Conservation (phyloP, 495 filamentous ascomycete species). For the Poronia punctata region DNA sequence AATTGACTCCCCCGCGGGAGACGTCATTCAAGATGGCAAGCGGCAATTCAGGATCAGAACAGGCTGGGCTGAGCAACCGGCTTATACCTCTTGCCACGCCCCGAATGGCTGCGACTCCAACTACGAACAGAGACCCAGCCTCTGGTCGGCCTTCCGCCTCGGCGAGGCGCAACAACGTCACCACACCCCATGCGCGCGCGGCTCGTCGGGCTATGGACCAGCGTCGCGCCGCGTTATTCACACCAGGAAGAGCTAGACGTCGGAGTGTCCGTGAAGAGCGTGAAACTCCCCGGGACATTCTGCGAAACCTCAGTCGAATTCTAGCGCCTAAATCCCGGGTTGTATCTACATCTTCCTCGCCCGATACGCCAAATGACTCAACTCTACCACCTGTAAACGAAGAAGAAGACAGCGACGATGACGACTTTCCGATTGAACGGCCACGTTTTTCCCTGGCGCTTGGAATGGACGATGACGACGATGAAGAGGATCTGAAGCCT, state of each 20-base stretch:
- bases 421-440: slow-evolving; percentile 47
- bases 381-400: slow-evolving; percentile 23
- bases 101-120: slow-evolving; percentile 24
- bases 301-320: slow-evolving; percentile 59
- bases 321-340: slow-evolving; percentile 53
- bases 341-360: slow-evolving; percentile 53
- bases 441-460: slow-evolving; percentile 66
- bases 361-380: slow-evolving; percentile 22
- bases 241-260: slow-evolving; percentile 60
- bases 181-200: slow-evolving; percentile 62
- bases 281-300: slow-evolving; percentile 67
- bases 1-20: too few species aligned
- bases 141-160: slow-evolving; percentile 32
- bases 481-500: slow-evolving; percentile 50
- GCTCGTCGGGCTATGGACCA: slow-evolving; percentile 61
- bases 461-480: slow-evolving; percentile 53
- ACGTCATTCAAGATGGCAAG: slow-evolving; percentile 21
- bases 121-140: slow-evolving; percentile 24
- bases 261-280: slow-evolving; percentile 58
- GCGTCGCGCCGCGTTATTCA: slow-evolving; percentile 64
- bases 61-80: slow-evolving; percentile 3
- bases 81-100: slow-evolving; percentile 17
- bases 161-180: slow-evolving; percentile 26
- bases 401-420: slow-evolving; percentile 57
- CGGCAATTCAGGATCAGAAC: slow-evolving; percentile 2